Percentiles rank a stretch among this genome's conserved stretches.
phyloP scores from a whole-genome alignment of 768 basidiomycete genomes.

The Lenzites betulinus region DNA sequence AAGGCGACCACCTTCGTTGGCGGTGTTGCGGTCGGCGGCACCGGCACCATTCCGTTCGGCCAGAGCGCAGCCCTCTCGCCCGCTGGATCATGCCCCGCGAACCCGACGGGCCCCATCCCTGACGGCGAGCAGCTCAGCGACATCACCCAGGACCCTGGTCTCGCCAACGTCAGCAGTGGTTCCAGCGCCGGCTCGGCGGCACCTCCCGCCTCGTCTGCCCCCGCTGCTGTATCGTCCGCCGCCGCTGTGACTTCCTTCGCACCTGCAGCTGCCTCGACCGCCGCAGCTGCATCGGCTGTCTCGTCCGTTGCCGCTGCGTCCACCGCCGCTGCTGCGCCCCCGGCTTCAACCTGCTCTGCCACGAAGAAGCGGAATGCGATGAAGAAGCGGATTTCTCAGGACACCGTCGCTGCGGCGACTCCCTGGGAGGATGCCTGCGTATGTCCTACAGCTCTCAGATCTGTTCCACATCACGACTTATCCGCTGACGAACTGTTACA shows the following conservation, averaged over 20 bases:
- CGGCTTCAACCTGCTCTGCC: not conserved
- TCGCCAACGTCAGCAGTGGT: not conserved
- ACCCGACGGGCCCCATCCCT: constrained; percentile 48
- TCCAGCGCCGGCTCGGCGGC: not conserved
- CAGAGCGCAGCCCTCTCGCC: constrained; percentile 39
- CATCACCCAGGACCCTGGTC: constrained; percentile 16
- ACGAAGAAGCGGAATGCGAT: constrained; percentile 1
- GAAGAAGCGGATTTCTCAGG: constrained; percentile 12
- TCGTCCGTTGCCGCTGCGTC: not conserved
- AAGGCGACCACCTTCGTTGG: constrained; percentile 47
- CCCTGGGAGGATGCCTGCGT: constrained; percentile 10
- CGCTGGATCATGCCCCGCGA: constrained; percentile 29
- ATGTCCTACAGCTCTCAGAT: not conserved
- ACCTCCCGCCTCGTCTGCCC: not conserved
- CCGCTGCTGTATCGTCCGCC: not conserved
- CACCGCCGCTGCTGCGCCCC: not conserved
- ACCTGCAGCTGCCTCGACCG: not conserved
- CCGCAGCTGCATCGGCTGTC: not conserved
- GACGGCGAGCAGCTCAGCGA: constrained; percentile 45
- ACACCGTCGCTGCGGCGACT: not conserved
- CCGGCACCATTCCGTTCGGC: constrained; percentile 57
- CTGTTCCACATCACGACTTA: not conserved
- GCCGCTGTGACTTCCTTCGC: not conserved
- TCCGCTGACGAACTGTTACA: constrained; percentile 24
- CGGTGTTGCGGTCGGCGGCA: constrained; percentile 41